Base-by-base conservation (phyloP, 148 eudicot species). In the Chenopodium quinoa region DNA sequence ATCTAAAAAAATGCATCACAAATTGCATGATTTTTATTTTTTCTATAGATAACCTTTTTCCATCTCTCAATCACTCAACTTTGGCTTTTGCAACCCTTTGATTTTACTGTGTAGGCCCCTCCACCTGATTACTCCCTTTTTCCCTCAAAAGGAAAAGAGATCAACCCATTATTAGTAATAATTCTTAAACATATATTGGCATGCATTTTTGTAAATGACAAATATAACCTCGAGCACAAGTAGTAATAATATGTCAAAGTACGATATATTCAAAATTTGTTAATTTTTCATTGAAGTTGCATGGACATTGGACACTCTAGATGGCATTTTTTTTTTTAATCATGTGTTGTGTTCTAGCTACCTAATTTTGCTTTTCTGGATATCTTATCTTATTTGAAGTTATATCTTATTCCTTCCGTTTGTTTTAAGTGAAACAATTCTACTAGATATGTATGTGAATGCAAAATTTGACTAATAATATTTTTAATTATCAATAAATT, bases 51-150 rank as follows among this genome's bases (percentile, higher is more conserved):
- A 13, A 3, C 54, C 54, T 50, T 50, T 48, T 50, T 50, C 56
- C 56, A n/a, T 72, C 76, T n/a, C 75, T 11, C 71, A 64, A 74
- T 31, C 50, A 63, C 76, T 46, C 40, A 14, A 19, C n/a, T 80
- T 64, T 46, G 29, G 17, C 71, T 67, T 67, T 14, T 67, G 71
- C 48, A 34, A 19, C 50, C 52, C 46, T 71, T 71, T 71, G 23
- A 9, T 34, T 40, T 71, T 40, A 71, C 74, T 37, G 74, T 71
- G 25, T 19, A 69, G 73, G 73, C 46, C 73, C 73, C 73, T 9
- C 9, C n/a, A 69, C 73, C 40, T 69, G n/a, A 69, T 34, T 69
- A 32, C 19, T 32, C 11, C 48, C 23, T 64, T 64, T 58, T 58
- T 4, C 63, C 22, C 19, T 13, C 17, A 58, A 58, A 58, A 13